Evolutionary conservation across 352 stramenopile species (phyloP), one percentile per base, ranked within the genome.

Genomic region (Phytophthora multivora): DNA sequence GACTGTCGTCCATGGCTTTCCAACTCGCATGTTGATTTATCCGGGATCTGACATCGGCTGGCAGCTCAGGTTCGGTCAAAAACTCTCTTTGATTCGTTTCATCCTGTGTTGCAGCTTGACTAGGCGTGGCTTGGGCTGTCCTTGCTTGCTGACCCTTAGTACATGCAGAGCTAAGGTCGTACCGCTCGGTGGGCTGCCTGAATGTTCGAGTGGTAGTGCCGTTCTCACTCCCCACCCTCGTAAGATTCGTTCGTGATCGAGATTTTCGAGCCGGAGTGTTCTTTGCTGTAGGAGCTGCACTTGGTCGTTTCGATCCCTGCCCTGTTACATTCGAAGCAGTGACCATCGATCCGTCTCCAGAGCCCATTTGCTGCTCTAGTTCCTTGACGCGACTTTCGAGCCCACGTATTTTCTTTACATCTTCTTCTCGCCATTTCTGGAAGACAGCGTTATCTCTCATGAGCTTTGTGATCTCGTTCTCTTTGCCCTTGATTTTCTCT

Each of bases 401-500:
- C 30, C 59, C 49, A 25, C 76, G 73, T 25, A 91, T 91, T 33
- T 74, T 75, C 38, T 76, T 75, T 11, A 71, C 33, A 6, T 91
- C 80, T 39, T 91, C 80, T 1, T 88, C 70, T 71, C 75, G 70
- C 75, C 71, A 90, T 39, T 69, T 84, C 21, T 78, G 66, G 36
- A 86, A 90, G 0, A 81, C 77, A 16, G 77, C 64, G 26, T 89
- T 90, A 51, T 92, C 83, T 4, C 70, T 71, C n/a, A 61, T 19
- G 4, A 88, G 53, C 21, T 83, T 79, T 5, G 65, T 59, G 28
- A 90, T 79, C 35, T 88, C 79, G 16, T 83, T 77, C 9, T 94
- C 83, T 67, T 92, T 91, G 1, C 48, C 64, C 35, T 86, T 69
- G 0, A 94, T 65, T 47, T 73, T 82, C 15, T 83, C 69, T 7